A percentile compares a stretch with the other conserved stretches of the same genome.
Conservation (phyloP, 2,329 filamentous ascomycete genomes). For the Microdochium trichocladiopsis region DNA sequence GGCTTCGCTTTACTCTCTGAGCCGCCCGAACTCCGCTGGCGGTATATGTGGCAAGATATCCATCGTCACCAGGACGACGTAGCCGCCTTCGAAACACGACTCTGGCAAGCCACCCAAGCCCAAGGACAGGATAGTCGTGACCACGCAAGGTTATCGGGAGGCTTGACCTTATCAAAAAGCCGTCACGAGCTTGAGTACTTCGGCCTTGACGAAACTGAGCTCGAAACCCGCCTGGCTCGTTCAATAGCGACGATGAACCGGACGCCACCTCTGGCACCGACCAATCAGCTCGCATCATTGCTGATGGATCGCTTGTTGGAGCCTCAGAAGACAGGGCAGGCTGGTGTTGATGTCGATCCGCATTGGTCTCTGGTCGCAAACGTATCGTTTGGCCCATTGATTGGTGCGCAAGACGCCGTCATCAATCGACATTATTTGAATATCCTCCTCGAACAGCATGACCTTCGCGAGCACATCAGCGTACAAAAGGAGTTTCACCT, state of each 20-base stretch:
- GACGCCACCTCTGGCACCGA: conserved; percentile 14
- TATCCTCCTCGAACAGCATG: conserved; percentile 69
- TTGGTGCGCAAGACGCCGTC: conserved; percentile 67
- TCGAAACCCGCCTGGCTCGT: conserved; percentile 38
- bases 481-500: conserved; percentile 77
- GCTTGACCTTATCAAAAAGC: not conserved
- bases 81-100: conserved; percentile 37
- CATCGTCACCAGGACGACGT: conserved; percentile 56
- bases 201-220: conserved; percentile 16
- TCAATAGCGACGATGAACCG: conserved; percentile 42
- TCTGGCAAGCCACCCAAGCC: conserved; percentile 14
- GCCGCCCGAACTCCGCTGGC: conserved; percentile 58
- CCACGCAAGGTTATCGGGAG: not conserved
- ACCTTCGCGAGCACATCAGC: conserved; percentile 63
- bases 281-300: conserved; percentile 30
- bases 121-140: not conserved
- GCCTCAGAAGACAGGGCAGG: conserved; percentile 6
- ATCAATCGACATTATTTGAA: conserved; percentile 70
- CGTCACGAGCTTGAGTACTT: not conserved
- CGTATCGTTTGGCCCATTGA: conserved; percentile 68
- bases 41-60: conserved; percentile 66
- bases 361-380: conserved; percentile 57
- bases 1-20: conserved; percentile 35
- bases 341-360: conserved; percentile 29
- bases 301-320: conserved; percentile 31